These are phyloP conservation scores for Melaleuca alternifolia DNA, from an alignment of 345 rosid species.

Conservation along the genomic window DNA sequence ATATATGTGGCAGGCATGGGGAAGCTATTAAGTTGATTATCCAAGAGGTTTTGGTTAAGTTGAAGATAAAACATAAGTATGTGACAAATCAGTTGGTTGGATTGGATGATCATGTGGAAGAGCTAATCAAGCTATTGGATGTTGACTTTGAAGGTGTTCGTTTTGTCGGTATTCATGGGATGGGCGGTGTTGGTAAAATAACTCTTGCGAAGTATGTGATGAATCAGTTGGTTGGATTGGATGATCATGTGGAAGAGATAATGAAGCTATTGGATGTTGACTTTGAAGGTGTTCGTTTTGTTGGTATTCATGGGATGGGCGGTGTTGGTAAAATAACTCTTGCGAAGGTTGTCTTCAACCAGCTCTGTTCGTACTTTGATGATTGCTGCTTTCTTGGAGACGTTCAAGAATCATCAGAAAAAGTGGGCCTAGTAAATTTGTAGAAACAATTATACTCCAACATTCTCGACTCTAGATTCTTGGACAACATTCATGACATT, in stretches of 20 bases:
- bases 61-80: neutral
- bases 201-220: neutral
- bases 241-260: neutral
- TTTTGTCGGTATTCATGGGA: neutral
- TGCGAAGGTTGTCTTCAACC: neutral
- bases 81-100: neutral
- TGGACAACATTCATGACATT: neutral
- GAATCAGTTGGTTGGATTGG: neutral
- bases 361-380: neutral
- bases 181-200: neutral
- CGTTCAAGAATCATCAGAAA: neutral
- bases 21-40: neutral
- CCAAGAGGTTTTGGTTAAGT: neutral
- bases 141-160: neutral
- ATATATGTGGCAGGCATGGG: neutral
- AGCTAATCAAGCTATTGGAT: neutral
- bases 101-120: neutral
- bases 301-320: neutral
- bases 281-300: neutral
- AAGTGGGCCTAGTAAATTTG: neutral
- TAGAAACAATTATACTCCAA: neutral
- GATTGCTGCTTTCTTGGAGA: neutral
- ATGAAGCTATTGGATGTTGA: neutral
- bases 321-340: neutral
- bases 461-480: neutral